phyloP scores from a whole-genome alignment of 2,329 filamentous ascomycete species.

The Aspergillus spinulosporus region DNA sequence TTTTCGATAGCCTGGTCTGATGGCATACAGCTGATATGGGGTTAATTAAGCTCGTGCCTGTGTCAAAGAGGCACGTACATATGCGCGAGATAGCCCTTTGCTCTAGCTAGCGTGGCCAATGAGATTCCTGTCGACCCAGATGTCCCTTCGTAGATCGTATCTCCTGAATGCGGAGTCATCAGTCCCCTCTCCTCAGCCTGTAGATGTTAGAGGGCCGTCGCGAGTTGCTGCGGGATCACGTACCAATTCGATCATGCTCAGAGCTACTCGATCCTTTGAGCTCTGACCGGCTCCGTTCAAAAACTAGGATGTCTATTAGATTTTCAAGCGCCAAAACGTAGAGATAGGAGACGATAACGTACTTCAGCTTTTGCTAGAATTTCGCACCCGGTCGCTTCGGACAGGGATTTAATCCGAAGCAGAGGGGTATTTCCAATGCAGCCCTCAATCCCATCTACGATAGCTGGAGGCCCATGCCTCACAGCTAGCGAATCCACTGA shows the following conservation, averaged over 20 bases:
- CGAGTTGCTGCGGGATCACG: conserved; percentile 5
- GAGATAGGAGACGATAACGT: conserved; percentile 15
- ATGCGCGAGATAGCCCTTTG: conserved; percentile 85
- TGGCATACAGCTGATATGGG: conserved; percentile 71
- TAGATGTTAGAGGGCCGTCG: conserved; percentile 13
- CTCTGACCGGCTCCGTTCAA: conserved; percentile 92
- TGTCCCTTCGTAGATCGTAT: conserved; percentile 96
- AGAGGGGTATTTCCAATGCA: conserved; percentile 93
- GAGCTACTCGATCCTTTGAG: conserved; percentile 91
- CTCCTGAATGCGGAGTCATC: conserved; percentile 75
- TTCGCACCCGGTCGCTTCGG: conserved; percentile 79
- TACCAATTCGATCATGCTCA: conserved; percentile 76
- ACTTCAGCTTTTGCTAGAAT: conserved; percentile 91
- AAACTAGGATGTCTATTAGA: conserved; percentile 53
- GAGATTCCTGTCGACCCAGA: conserved; percentile 96
- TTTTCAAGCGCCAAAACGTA: background rate
- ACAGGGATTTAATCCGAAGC: conserved; percentile 80
- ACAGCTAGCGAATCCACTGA: conserved; percentile 23
- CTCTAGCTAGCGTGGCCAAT: conserved; percentile 81
- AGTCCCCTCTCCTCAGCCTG: conserved; percentile 76
- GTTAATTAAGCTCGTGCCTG: background rate
- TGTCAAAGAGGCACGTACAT: conserved; percentile 56
- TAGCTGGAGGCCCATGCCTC: conserved; percentile 42
- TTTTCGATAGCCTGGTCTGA: conserved; percentile 88
- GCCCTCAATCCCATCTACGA: conserved; percentile 80